Conservation (phyloP, 768 basidiomycete genomes). For the Galerina marginata region DNA sequence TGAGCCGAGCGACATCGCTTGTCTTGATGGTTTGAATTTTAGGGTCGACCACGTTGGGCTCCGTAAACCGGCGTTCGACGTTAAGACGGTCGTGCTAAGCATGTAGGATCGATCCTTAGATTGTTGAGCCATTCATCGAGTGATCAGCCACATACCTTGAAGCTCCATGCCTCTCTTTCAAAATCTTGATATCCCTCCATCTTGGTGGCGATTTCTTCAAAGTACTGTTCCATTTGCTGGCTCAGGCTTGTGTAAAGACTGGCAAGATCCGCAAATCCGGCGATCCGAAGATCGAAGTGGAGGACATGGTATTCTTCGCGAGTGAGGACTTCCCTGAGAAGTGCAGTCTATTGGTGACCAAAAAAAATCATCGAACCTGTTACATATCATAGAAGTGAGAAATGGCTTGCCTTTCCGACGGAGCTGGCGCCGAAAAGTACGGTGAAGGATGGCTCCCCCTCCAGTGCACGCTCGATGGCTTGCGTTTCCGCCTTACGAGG, state of each 20-base stretch:
- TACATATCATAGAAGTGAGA: not conserved
- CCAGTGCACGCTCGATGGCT: constrained; percentile 67
- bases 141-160: constrained; percentile 60
- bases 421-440: constrained; percentile 82
- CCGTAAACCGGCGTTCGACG: constrained; percentile 66
- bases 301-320: constrained; percentile 75
- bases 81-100: constrained; percentile 75
- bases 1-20: constrained; percentile 79
- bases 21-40: constrained; percentile 63
- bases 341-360: constrained; percentile 58
- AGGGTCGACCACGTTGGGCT: constrained; percentile 44
- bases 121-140: not conserved
- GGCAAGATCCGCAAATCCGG: constrained; percentile 81
- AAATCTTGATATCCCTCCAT: constrained; percentile 74
- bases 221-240: constrained; percentile 83
- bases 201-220: constrained; percentile 62
- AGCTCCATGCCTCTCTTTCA: constrained; percentile 75
- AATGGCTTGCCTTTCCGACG: constrained; percentile 69
- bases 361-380: not conserved
- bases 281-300: constrained; percentile 83
- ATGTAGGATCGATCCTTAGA: constrained; percentile 3
- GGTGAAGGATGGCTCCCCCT: constrained; percentile 79
- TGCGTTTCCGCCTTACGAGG: constrained; percentile 69
- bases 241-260: constrained; percentile 81
- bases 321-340: constrained; percentile 79